Evolutionary conservation across 2,329 filamentous ascomycete genomes (phyloP).

Genomic region (Colletotrichum tamarilloi): DNA sequence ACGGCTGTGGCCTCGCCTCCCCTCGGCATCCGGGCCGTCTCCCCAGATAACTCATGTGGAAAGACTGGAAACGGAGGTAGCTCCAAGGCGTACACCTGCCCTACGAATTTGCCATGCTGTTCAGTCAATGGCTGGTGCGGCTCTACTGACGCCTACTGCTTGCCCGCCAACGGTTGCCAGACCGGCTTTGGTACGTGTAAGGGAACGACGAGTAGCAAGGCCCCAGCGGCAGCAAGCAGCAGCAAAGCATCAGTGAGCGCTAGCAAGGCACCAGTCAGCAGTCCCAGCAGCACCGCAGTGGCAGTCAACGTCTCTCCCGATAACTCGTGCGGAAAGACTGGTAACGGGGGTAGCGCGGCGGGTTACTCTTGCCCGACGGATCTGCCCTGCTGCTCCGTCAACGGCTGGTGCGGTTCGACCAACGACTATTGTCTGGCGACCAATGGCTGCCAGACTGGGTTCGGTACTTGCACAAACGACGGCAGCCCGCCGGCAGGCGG

Average conservation of each 20-base stretch:
- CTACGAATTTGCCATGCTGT: conserved; percentile 39
- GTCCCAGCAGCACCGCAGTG: too few relatives aligned
- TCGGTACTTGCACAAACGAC: conserved; percentile 38
- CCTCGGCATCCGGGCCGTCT: conserved; percentile 4
- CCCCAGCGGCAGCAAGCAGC: background rate
- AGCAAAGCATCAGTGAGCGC: background rate
- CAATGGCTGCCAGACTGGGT: conserved; percentile 49
- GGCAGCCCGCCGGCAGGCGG: conserved; percentile 4
- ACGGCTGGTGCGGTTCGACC: conserved; percentile 51
- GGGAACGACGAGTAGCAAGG: background rate
- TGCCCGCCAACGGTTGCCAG: conserved; percentile 49
- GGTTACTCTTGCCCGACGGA: conserved; percentile 20
- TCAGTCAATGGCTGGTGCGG: conserved; percentile 49
- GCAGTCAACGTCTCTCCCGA: conserved; percentile 14
- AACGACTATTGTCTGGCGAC: conserved; percentile 49
- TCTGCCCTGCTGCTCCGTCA: conserved; percentile 41
- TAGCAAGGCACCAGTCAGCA: background rate
- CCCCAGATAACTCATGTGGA: conserved; percentile 31
- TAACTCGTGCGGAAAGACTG: conserved; percentile 24
- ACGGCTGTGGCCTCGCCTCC: conserved; percentile 12
- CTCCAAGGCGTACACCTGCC: conserved; percentile 20
- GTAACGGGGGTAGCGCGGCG: conserved; percentile 23
- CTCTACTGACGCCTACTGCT: conserved; percentile 49
- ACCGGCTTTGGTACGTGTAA: conserved; percentile 41
- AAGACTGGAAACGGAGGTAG: conserved; percentile 26